These are phyloP conservation scores for Syncephalastrum sp. DNA, from an alignment of 371 early-diverging fungal genomes.

Conservation along the genomic window DNA sequence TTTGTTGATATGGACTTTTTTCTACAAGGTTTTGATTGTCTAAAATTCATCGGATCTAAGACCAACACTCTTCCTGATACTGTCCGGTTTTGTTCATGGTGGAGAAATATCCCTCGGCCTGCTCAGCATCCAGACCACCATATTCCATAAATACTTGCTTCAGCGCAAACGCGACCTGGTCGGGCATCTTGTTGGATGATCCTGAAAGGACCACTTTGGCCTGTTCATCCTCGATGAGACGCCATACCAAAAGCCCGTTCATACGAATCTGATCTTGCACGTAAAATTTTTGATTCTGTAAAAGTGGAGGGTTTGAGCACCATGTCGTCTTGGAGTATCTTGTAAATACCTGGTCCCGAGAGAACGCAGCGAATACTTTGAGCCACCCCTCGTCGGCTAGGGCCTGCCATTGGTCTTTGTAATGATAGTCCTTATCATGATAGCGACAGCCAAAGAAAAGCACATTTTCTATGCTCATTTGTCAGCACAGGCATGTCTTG, in stretches of 20 bases:
- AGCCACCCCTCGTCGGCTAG: conserved; percentile 50
- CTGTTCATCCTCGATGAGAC: conserved; percentile 55
- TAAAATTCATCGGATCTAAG: conserved; percentile 17
- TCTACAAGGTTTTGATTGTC: too few species aligned
- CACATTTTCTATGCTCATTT: conserved; percentile 45
- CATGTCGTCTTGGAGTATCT: not conserved
- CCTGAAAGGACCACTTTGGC: conserved; percentile 74
- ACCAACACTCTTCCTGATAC: conserved; percentile 91
- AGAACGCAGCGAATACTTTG: conserved; percentile 70
- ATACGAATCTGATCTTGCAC: conserved; percentile 83
- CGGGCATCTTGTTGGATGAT: conserved; percentile 82
- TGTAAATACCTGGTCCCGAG: conserved; percentile 53
- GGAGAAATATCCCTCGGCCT: conserved; percentile 62
- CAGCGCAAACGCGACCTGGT: conserved; percentile 75
- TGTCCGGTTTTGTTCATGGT: conserved; percentile 65
- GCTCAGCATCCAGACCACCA: conserved; percentile 54
- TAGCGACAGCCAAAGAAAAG: conserved; percentile 86
- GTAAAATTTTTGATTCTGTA: conserved; percentile 46
- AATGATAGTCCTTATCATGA: conserved; percentile 70
- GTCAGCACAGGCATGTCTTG: not conserved
- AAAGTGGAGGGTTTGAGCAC: not conserved
- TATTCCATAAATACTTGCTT: conserved; percentile 56
- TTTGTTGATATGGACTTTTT: too few species aligned
- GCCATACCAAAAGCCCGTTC: conserved; percentile 62
- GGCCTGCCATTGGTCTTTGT: conserved; percentile 61